Evolutionary conservation across 192 early-diverging fungal genomes (phyloP), one percentile per base, ranked within the genome.

Genomic region (Kickxella alabastrina): DNA sequence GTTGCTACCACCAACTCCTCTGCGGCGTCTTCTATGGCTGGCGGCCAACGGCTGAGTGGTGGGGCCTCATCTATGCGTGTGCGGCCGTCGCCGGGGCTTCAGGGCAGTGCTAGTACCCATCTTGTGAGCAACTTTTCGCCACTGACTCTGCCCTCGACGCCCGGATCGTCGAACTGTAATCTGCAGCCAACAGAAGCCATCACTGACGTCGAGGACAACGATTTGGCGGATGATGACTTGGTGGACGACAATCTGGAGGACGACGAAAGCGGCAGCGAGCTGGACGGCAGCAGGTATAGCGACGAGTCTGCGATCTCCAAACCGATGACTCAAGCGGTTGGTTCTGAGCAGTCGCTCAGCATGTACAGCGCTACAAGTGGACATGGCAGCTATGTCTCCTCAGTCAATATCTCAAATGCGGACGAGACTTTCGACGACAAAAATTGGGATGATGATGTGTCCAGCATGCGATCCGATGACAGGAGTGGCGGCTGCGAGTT

Each of bases 91-190:
- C 47, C 52, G 17, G 53, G 47, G 21, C 58, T 57, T 22, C 50
- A 41, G 21, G 40, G 50, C 34, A 32, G 25, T 8, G 45, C 63
- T 3, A 50, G 62, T 17, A n/a, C 17, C 27, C 59, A 52, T 0
- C 52, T 75, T 52, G 54, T 65, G 15, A 75, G 71, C 56, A 75
- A 67, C 43, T 63, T 75, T 56, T 75, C 71, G 23, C 72, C 72
- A 34, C 36, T 75, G 26, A 75, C 72, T 4, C 31, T 75, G n/a
- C 53, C 72, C 12, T 75, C 72, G 32, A 60, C 72, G 14, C 72
- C 65, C 4, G 72, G 72, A 3, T 75, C 65, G 9, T 58, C 49
- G 28, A 47, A 17, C 6, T 15, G 12, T 13, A 37, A 24, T 39
- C 6, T 56, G 41, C 29, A 54, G 50, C 45, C 43, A 49, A 22